Conservation (phyloP, 345 rosid genomes). For the Orychophragmus violaceus region DNA sequence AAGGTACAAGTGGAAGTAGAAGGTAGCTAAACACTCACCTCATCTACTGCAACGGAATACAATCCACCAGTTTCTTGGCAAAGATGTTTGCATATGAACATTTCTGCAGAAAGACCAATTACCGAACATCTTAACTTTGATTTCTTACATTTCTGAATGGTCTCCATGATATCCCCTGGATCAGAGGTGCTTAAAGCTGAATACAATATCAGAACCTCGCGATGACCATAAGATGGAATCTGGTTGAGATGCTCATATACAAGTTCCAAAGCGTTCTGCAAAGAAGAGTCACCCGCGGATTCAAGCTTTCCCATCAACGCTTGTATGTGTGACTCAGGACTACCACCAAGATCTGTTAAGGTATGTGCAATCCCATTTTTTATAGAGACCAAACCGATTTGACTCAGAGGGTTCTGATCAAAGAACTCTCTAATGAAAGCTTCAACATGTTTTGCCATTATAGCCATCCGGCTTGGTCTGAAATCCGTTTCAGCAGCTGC, state of each 20-base stretch:
- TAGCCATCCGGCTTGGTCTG: slow-evolving; percentile 66
- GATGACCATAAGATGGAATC: slow-evolving; percentile 85
- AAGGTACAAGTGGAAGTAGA: background rate
- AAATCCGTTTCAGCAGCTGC: slow-evolving; percentile 82
- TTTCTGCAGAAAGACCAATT: slow-evolving; percentile 88
- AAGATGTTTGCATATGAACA: slow-evolving; percentile 81
- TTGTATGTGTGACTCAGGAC: slow-evolving; percentile 83
- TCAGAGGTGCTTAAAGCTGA: slow-evolving; percentile 85
- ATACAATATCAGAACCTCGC: slow-evolving; percentile 77
- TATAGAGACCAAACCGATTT: slow-evolving; percentile 61
- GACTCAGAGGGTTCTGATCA: slow-evolving; percentile 88
- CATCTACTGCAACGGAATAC: slow-evolving; percentile 77
- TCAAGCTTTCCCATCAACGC: slow-evolving; percentile 82
- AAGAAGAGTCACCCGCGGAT: slow-evolving; percentile 73
- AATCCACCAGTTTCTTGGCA: slow-evolving; percentile 89
- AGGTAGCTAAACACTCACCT: slow-evolving; percentile 48
- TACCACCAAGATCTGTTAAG: slow-evolving; percentile 89
- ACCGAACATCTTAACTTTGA: slow-evolving; percentile 83
- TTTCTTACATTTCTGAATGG: slow-evolving; percentile 72
- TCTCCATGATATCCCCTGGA: slow-evolving; percentile 90
- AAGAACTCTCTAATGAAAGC: slow-evolving; percentile 90
- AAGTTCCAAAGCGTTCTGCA: slow-evolving; percentile 80
- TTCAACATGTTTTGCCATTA: slow-evolving; percentile 67
- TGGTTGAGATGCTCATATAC: slow-evolving; percentile 61
- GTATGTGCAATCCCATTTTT: slow-evolving; percentile 80